A percentile compares a stretch with the other conserved stretches of the same genome.
Conservation (phyloP, 768 basidiomycete species). For the Leccinum imitatum region DNA sequence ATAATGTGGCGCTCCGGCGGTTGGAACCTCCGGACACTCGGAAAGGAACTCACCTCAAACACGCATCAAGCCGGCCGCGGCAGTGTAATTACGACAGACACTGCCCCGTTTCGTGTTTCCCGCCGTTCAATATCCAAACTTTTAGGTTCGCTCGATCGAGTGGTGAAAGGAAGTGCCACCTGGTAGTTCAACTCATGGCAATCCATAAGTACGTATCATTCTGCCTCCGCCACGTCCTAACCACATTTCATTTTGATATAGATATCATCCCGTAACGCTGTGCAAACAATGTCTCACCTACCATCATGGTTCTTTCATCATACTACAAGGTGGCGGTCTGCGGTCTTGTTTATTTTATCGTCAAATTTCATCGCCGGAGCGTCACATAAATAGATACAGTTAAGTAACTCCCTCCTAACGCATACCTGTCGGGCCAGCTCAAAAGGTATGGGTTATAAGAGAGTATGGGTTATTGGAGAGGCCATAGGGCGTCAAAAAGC, state of each 20-base stretch:
- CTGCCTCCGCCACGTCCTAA: not conserved
- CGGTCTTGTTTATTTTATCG: not conserved
- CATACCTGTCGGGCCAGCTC: too few species aligned
- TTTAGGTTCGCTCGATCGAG: too few species aligned
- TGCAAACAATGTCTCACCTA: not conserved
- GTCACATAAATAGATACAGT: not conserved
- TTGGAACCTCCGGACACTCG: slow-evolving; percentile 10
- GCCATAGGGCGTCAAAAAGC: too few species aligned
- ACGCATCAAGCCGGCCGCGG: not conserved
- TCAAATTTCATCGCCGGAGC: not conserved
- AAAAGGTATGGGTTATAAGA: too few species aligned
- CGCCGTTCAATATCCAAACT: too few species aligned
- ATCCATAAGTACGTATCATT: too few species aligned
- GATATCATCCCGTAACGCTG: not conserved
- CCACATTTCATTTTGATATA: not conserved
- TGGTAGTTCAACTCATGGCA: too few species aligned
- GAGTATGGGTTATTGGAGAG: too few species aligned
- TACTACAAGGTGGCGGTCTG: not conserved
- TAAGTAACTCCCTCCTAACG: too few species aligned
- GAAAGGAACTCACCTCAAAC: not conserved
- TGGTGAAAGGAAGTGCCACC: too few species aligned
- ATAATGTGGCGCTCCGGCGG: slow-evolving; percentile 15
- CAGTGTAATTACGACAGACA: not conserved
- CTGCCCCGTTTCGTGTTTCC: too few species aligned
- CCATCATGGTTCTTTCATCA: not conserved